phyloP scores from a whole-genome alignment of 352 stramenopile species.

The Globisporangium nunn region DNA sequence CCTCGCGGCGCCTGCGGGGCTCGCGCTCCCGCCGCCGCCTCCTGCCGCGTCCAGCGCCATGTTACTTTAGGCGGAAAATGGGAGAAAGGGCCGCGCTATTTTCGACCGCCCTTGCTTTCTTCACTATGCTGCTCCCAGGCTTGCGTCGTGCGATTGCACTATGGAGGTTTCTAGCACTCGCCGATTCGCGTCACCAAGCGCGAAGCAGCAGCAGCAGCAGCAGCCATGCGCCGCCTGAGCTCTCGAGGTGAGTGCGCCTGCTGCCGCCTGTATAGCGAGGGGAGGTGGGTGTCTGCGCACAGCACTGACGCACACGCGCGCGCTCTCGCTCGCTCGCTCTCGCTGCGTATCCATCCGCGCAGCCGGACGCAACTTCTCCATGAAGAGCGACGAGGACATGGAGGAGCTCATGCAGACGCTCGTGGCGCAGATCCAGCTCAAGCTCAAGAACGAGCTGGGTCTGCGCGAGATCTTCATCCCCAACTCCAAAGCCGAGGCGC shows the following conservation, averaged over 20 bases:
- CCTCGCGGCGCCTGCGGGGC: conserved; percentile 1
- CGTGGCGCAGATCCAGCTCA: conserved; percentile 77
- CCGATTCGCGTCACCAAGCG: conserved; percentile 1
- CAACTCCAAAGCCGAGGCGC: conserved; percentile 81
- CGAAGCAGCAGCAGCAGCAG: conserved; percentile 2
- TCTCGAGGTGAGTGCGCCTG: conserved; percentile 25
- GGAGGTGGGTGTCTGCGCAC: too few species aligned
- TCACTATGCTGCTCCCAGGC: not conserved
- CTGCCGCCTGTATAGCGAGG: too few species aligned
- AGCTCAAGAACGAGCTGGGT: conserved; percentile 79
- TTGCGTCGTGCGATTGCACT: not conserved
- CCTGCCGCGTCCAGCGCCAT: not conserved
- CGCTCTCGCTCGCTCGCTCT: not conserved
- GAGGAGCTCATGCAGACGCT: conserved; percentile 83
- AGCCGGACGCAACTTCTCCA: conserved; percentile 65
- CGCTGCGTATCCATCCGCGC: conserved; percentile 10
- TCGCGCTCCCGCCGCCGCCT: not conserved
- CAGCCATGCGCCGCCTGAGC: conserved; percentile 44
- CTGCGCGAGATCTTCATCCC: conserved; percentile 85
- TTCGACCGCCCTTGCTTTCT: not conserved
- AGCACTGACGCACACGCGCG: too few species aligned
- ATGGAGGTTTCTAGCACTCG: too few species aligned
- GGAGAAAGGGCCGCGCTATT: too few species aligned
- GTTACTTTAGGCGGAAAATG: not conserved
- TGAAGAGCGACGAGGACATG: conserved; percentile 78